Base-by-base conservation (phyloP, 192 early-diverging fungal genomes). In the Spinellus fusiger region DNA sequence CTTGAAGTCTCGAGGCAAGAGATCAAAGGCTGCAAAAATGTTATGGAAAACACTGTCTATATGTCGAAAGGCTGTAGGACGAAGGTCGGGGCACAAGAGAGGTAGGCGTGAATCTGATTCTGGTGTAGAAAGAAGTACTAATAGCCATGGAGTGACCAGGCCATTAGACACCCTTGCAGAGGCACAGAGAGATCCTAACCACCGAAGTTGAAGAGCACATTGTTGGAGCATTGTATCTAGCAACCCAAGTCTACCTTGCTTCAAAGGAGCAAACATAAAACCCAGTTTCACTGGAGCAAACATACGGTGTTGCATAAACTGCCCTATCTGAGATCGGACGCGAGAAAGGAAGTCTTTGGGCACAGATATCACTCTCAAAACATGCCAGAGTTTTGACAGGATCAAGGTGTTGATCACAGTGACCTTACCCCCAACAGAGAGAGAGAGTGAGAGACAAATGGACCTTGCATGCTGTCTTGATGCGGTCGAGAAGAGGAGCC, bases 331-430 rank as follows among this genome's bases (percentile, higher is more conserved):
- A 20, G 38, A 8, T 48, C n/a, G 22, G 9, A 58, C 44, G 1
- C 3, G 1, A 9, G 7, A 4, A 37, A 58, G 9, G 15, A 37
- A 55, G 16, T 3, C 10, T 25, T 8, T 8, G 16, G 54, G 54
- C n/a, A 37, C 33, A 20, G 54, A 37, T n/a, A 37, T 22, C 4
- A 55, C 54, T 18, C 54, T 31, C 18, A 55, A 22, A 20, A 55
- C 34, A 44, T 66, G 56, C 65, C 65, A 59, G 3, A 66, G 10
- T 22, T 33, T 58, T 8, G 65, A 66, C 13, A 59, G 27, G 8
- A 59, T 49, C 1, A 66, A 22, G 5, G 57, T 16, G 31, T 66
- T 66, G 5, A 29, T 15, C 4, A 59, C 29, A 18, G 38, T 49
- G 28, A 50, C 34, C 2, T 50, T 5, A 22, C 65, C 65, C n/a